Base-by-base conservation (phyloP, 2,329 filamentous ascomycete genomes). In the Aspergillus sp. region DNA sequence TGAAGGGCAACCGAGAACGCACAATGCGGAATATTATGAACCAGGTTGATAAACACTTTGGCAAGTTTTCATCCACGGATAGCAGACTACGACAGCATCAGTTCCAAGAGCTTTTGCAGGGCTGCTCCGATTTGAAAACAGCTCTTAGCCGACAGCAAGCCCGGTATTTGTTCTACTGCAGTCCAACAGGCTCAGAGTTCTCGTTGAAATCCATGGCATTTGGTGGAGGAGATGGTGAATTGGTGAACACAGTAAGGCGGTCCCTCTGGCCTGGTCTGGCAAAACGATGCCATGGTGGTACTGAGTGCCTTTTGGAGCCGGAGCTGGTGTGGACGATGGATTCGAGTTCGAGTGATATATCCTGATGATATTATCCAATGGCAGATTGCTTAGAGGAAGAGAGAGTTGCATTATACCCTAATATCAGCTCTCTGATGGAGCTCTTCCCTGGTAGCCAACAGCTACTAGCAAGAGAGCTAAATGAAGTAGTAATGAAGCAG, bases 191-290 rank as follows among this genome's bases (percentile, higher is more conserved):
- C 2, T 20, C 22, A 1, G 12, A 45, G 2, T 57, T 57, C 26
- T 24, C 6, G 1, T 14, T 31, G 2, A 24, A 32, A 6, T 47
- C 16, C 4, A 62, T 59, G 60, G 51, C 49, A 4, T 45, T 52
- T n/a, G 36, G 45, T 4, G 46, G 54, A 11, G 56, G 57, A 1
- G 52, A 57, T 16, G 60, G 55, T 4, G 20, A 29, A 6, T 3
- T 22, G 16, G 18, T 6, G 16, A 42, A 6, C 12, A 46, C 22
- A 22, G 54, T 62, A 24, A 32, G 47, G 26, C 39, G 49, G 31
- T 52, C 42, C 22, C 57, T 62, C 18, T 62, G 60, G 60, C 60
- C 60, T 2, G 60, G 29, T 10, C 20, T 61, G 3, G n/a, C 32
- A 29, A 59, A 52, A 56, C 16, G 20, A 3, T 16, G 20, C 4